Percentiles rank a stretch among this genome's conserved stretches.
phyloP scores from a whole-genome alignment of 129 eudicot species.

The Centaurea solstitialis region DNA sequence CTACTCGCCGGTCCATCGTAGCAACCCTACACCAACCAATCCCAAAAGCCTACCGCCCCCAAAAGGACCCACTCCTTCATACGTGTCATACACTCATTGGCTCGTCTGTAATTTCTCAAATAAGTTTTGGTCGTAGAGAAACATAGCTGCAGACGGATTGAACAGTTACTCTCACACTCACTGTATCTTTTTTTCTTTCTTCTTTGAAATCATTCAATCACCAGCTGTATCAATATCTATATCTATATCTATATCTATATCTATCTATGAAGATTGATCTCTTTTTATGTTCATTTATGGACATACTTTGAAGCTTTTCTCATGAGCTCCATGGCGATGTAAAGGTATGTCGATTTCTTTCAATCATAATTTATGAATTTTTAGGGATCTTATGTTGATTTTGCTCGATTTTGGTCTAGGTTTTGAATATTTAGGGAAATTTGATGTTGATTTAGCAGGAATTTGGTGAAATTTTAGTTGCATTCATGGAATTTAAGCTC shows the following conservation, averaged over 20 bases:
- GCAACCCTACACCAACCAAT: background rate
- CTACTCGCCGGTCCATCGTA: background rate
- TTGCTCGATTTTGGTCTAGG: constrained; percentile 5
- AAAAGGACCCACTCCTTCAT: background rate
- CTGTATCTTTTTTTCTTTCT: constrained; percentile 4
- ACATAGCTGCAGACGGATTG: constrained; percentile 16
- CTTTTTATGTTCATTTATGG: background rate
- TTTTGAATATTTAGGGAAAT: background rate
- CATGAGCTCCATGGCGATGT: constrained; percentile 17
- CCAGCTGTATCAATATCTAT: no score
- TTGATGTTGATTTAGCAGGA: background rate
- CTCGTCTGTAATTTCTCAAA: background rate
- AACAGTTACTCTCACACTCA: constrained; percentile 9
- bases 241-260: background rate
- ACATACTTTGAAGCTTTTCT: background rate
- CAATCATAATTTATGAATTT: background rate
- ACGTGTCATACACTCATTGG: constrained; percentile 16
- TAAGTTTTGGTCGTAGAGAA: background rate
- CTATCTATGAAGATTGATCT: background rate
- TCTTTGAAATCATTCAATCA: background rate
- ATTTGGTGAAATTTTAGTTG: background rate
- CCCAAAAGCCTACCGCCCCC: background rate
- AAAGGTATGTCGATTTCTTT: constrained; percentile 20
- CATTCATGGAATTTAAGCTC: background rate
- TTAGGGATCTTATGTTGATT: background rate